These are phyloP conservation scores for Pezicula radicicola DNA, from an alignment of 2,329 filamentous ascomycete genomes.

Conservation along the genomic window DNA sequence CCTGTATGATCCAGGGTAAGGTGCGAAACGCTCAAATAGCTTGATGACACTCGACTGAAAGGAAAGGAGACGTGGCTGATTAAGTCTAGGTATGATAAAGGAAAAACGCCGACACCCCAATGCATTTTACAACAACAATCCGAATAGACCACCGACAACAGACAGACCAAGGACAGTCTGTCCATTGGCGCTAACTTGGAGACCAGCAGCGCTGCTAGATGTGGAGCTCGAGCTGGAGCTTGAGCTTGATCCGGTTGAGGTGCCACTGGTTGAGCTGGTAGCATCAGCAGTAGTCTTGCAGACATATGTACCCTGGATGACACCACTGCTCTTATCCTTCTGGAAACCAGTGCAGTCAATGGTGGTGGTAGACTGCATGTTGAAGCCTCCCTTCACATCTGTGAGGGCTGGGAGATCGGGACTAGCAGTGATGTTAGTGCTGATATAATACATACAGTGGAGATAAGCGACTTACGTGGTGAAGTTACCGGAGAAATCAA, in stretches of 20 bases:
- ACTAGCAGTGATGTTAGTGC: conserved; percentile 44
- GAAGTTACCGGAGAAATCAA: conserved; percentile 85
- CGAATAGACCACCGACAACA: conserved; percentile 40
- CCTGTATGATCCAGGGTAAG: not conserved
- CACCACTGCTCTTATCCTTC: conserved; percentile 26
- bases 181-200: conserved; percentile 32
- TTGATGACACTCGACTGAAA: conserved; percentile 8
- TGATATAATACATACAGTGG: not conserved
- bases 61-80: conserved; percentile 28
- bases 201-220: conserved; percentile 30
- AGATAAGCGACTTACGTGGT: conserved; percentile 58
- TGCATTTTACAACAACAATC: conserved; percentile 40
- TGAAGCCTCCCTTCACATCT: conserved; percentile 70
- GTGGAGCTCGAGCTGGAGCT: conserved; percentile 21
- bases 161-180: conserved; percentile 36
- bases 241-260: conserved; percentile 27
- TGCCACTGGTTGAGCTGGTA: conserved; percentile 31
- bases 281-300: conserved; percentile 33
- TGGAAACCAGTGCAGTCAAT: conserved; percentile 26
- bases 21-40: conserved; percentile 1
- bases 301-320: conserved; percentile 44
- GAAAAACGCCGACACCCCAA: conserved; percentile 30
- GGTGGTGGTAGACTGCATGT: conserved; percentile 38
- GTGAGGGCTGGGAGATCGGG: conserved; percentile 65
- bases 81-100: conserved; percentile 30